Percentiles rank a stretch among this genome's conserved stretches.
phyloP scores from a whole-genome alignment of 2,329 filamentous ascomycete genomes.

The Fusarium brachygibbosum region DNA sequence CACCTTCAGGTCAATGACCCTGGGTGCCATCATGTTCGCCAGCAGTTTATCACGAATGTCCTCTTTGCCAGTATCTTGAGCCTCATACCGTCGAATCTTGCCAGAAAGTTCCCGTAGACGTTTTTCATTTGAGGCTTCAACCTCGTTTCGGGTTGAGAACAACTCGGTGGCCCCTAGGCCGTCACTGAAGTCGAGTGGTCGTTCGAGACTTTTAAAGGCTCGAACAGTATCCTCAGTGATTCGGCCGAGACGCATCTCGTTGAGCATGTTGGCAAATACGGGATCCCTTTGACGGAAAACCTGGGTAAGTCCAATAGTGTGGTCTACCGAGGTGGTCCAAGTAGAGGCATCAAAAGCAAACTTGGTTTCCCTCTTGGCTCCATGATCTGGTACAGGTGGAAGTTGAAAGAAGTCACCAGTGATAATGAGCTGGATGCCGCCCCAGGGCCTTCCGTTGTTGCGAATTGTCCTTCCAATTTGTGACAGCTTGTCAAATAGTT shows the following conservation, averaged over 20 bases:
- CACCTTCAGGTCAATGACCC: conserved; percentile 83
- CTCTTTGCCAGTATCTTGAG: conserved; percentile 81
- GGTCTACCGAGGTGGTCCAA: conserved; percentile 92
- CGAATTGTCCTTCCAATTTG: conserved; percentile 86
- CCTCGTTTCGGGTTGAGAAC: conserved; percentile 91
- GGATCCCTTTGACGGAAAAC: conserved; percentile 96
- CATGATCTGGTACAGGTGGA: conserved; percentile 88
- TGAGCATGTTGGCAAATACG: conserved; percentile 92
- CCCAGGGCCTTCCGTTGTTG: conserved; percentile 93
- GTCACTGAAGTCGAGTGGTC: conserved; percentile 80
- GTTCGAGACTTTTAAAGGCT: conserved; percentile 79
- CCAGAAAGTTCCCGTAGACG: conserved; percentile 81
- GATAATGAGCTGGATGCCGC: conserved; percentile 94
- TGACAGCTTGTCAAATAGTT: conserved; percentile 96
- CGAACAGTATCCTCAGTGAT: conserved; percentile 82
- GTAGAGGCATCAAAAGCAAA: conserved; percentile 95
- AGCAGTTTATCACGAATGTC: conserved; percentile 81
- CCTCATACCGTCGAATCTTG: conserved; percentile 75
- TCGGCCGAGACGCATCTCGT: conserved; percentile 93
- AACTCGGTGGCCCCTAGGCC: conserved; percentile 82
- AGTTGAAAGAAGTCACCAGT: conserved; percentile 99
- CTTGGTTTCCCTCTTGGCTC: conserved; percentile 75
- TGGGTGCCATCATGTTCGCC: conserved; percentile 93
- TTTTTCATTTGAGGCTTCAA: conserved; percentile 85
- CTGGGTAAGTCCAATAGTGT: conserved; percentile 94